Evolutionary conservation across 2,329 filamentous ascomycete species (phyloP).

Genomic region (Colletotrichum somersetense): DNA sequence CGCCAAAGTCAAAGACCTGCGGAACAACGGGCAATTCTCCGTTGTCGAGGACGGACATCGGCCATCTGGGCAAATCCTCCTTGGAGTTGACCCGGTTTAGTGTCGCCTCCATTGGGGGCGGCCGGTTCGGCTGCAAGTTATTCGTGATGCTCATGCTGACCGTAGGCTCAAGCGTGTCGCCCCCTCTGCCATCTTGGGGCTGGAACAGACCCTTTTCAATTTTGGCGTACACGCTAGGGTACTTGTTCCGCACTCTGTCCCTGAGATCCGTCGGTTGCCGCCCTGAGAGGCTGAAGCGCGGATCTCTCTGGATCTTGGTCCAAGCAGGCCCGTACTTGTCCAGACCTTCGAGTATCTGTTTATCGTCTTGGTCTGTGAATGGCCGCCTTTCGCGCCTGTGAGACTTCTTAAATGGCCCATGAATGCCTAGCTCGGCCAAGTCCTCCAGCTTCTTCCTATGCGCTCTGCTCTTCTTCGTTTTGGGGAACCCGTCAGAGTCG

Average conservation of each 20-base stretch:
- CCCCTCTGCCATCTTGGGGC: constrained; percentile 56
- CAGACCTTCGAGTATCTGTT: constrained; percentile 71
- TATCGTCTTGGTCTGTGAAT: constrained; percentile 74
- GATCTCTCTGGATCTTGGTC: constrained; percentile 74
- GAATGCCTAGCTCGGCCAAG: constrained; percentile 69
- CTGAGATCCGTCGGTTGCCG: constrained; percentile 73
- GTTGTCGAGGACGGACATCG: constrained; percentile 51
- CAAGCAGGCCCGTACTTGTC: constrained; percentile 72
- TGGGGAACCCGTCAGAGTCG: constrained; percentile 53
- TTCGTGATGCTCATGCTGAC: constrained; percentile 64
- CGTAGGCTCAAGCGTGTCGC: constrained; percentile 63
- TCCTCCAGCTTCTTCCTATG: constrained; percentile 70
- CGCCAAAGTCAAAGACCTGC: constrained; percentile 59
- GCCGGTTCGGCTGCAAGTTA: constrained; percentile 56
- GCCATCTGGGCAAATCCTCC: constrained; percentile 63
- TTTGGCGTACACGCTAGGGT: constrained; percentile 67
- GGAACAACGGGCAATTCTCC: constrained; percentile 44
- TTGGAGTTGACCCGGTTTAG: constrained; percentile 57
- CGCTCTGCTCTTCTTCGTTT: constrained; percentile 64
- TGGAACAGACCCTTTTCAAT: constrained; percentile 68
- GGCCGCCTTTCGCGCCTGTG: constrained; percentile 70
- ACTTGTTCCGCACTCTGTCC: constrained; percentile 74
- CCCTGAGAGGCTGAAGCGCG: constrained; percentile 67
- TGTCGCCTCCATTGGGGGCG: constrained; percentile 55
- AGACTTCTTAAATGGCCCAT: constrained; percentile 72